Percentiles rank a stretch among this genome's conserved stretches.
Evolutionary conservation across 768 basidiomycete species (phyloP).

Genomic region (Leucosporidium yakuticum): DNA sequence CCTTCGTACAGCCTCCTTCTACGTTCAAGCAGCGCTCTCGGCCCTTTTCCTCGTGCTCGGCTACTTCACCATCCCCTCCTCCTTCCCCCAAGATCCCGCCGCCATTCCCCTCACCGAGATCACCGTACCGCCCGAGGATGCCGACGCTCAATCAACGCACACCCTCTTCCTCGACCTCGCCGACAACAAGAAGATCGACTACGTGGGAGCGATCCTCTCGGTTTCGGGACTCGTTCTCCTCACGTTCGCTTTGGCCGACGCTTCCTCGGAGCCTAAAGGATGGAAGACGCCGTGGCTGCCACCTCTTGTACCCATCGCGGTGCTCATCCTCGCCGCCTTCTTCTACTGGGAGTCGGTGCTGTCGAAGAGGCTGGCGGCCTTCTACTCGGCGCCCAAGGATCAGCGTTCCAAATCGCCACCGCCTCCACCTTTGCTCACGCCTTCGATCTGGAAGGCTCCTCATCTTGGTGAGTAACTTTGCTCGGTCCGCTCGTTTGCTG

Average conservation of each 20-base stretch:
- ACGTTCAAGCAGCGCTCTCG: slow-evolving; percentile 3
- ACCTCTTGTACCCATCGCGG: neutral
- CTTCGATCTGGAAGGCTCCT: neutral
- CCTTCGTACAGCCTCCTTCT: neutral
- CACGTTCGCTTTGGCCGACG: neutral
- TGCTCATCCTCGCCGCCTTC: neutral
- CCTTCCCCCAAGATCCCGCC: no score
- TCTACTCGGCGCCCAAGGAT: neutral
- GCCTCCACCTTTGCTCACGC: neutral
- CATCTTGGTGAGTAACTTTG: neutral
- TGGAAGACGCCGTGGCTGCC: slow-evolving; percentile 4
- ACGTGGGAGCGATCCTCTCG: neutral
- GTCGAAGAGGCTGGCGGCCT: neutral
- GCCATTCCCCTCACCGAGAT: neutral
- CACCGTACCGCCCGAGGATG: neutral
- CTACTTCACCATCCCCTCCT: neutral
- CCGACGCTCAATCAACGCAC: neutral
- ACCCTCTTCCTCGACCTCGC: neutral
- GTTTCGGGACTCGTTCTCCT: neutral
- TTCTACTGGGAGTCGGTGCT: slow-evolving; percentile 1
- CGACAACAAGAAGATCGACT: neutral
- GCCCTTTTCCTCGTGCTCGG: neutral
- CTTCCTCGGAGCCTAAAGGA: neutral
- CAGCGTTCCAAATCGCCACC: neutral
- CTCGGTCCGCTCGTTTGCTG: no score